These are phyloP conservation scores for Emericellopsis atlantica DNA, from an alignment of 2,329 filamentous ascomycete genomes.

Conservation along the genomic window DNA sequence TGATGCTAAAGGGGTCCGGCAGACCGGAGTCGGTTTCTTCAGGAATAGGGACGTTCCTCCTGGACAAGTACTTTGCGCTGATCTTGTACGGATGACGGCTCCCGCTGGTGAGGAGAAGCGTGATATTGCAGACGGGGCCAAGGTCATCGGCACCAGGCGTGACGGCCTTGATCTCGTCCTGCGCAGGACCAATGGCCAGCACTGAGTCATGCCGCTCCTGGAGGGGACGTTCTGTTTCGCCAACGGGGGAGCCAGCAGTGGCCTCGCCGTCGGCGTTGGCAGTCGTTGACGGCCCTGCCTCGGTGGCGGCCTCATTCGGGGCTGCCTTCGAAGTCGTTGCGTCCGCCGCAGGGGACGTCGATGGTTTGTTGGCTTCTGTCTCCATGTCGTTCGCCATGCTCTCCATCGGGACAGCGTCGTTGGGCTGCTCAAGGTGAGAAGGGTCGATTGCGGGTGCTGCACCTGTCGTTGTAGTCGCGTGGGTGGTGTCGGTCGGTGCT, in stretches of 20 bases:
- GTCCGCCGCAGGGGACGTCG: slow-evolving; percentile 1
- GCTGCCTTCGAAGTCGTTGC: slow-evolving; percentile 6
- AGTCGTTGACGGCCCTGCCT: slow-evolving; percentile 12
- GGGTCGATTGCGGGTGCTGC: slow-evolving; percentile 8
- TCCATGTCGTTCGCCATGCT: slow-evolving; percentile 13
- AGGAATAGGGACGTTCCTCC: slow-evolving; percentile 67
- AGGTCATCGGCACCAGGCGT: slow-evolving; percentile 16
- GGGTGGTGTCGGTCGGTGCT: slow-evolving; percentile 13
- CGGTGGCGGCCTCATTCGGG: neutral
- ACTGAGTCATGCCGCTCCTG: slow-evolving; percentile 20
- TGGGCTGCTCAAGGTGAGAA: slow-evolving; percentile 18
- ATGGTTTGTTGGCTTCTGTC: slow-evolving; percentile 5
- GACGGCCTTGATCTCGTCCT: slow-evolving; percentile 25
- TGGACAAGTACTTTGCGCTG: slow-evolving; percentile 72
- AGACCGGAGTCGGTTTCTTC: slow-evolving; percentile 45
- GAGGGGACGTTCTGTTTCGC: slow-evolving; percentile 11
- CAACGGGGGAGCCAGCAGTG: neutral
- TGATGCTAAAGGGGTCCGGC: slow-evolving; percentile 77
- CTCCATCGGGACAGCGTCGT: slow-evolving; percentile 24
- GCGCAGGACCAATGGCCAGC: slow-evolving; percentile 29
- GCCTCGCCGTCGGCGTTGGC: slow-evolving; percentile 19
- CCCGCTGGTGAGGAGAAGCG: slow-evolving; percentile 68
- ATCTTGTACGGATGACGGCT: slow-evolving; percentile 83
- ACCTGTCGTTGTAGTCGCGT: neutral
- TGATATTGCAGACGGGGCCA: slow-evolving; percentile 54